Evolutionary conservation across 345 rosid genomes (phyloP).

Genomic region (Citrus hindsii): DNA sequence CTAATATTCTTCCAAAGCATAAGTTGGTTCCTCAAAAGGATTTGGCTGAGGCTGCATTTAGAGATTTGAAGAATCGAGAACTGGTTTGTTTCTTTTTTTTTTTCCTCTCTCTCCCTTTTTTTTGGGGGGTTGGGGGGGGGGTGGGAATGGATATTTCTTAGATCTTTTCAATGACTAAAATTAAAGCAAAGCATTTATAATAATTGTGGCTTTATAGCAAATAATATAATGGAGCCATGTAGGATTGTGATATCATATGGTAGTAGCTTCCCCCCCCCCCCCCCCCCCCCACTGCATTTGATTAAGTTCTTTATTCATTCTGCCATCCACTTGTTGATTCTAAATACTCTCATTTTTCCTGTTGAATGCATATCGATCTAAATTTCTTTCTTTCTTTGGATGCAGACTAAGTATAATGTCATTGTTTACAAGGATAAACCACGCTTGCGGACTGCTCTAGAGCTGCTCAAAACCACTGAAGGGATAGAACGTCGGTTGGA

Average conservation of each 20-base stretch:
- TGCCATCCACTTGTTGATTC: not conserved
- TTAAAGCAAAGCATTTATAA: not conserved
- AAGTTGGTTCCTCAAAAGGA: slow-evolving; percentile 92
- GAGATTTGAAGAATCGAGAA: slow-evolving; percentile 58
- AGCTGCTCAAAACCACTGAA: slow-evolving; percentile 71
- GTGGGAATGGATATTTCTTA: not conserved
- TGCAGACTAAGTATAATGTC: slow-evolving; percentile 71
- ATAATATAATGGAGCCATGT: no score
- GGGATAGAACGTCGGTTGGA: slow-evolving; percentile 65
- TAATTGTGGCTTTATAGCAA: not conserved
- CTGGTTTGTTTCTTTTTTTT: slow-evolving; percentile 37
- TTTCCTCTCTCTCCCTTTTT: not conserved
- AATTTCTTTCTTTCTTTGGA: not conserved
- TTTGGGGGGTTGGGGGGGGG: no score
- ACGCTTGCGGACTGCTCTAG: slow-evolving; percentile 65
- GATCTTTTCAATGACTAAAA: not conserved
- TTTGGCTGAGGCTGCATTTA: slow-evolving; percentile 74
- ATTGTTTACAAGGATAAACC: slow-evolving; percentile 82
- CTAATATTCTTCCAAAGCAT: slow-evolving; percentile 65
- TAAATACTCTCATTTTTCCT: not conserved
- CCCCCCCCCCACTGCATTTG: not conserved
- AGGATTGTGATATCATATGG: not conserved
- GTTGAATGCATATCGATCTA: not conserved
- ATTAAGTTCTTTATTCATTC: not conserved
- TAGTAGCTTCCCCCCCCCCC: not conserved